A percentile compares a stretch with the other conserved stretches of the same genome.
These are phyloP conservation scores for Volvox reticuliferus DNA, from an alignment of 139 green algal genomes.

Conservation along the genomic window DNA sequence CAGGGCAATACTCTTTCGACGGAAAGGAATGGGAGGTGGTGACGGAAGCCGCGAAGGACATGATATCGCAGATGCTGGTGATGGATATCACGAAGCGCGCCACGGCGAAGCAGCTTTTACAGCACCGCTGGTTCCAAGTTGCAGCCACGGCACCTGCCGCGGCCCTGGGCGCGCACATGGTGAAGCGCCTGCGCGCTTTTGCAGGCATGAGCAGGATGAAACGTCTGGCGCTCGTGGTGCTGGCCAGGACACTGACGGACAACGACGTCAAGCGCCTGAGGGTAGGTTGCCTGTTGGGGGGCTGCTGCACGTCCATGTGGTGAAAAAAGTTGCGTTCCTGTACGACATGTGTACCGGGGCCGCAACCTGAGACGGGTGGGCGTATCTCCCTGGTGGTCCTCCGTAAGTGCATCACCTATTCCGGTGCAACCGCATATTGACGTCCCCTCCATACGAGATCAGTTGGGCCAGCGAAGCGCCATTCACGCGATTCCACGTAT, in stretches of 20 bases:
- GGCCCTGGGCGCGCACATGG: conserved; percentile 70
- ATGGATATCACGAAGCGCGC: conserved; percentile 82
- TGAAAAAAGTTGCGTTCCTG: too few species aligned
- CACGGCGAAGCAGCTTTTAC: conserved; percentile 70
- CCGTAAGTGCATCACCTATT: too few species aligned
- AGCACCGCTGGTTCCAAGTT: conserved; percentile 70
- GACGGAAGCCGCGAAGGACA: conserved; percentile 82
- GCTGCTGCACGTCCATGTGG: too few species aligned
- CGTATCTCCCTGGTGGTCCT: too few species aligned
- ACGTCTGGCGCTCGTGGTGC: conserved; percentile 71
- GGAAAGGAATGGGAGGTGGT: conserved; percentile 78
- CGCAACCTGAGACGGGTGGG: too few species aligned
- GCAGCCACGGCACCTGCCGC: conserved; percentile 64
- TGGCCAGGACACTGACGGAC: conserved; percentile 72
- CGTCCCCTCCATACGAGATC: too few species aligned
- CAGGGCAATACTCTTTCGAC: conserved; percentile 72
- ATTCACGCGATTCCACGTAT: too few species aligned
- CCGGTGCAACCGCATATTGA: too few species aligned
- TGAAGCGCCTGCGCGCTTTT: conserved; percentile 73
- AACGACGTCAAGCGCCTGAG: conserved; percentile 72
- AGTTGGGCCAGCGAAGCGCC: too few species aligned
- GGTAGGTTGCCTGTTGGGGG: conserved; percentile 40
- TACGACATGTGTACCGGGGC: too few species aligned
- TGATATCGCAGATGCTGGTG: conserved; percentile 82
- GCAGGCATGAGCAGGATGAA: conserved; percentile 75